Base-by-base conservation (phyloP, 768 basidiomycete genomes). In the Rhizopogon vulgaris region DNA sequence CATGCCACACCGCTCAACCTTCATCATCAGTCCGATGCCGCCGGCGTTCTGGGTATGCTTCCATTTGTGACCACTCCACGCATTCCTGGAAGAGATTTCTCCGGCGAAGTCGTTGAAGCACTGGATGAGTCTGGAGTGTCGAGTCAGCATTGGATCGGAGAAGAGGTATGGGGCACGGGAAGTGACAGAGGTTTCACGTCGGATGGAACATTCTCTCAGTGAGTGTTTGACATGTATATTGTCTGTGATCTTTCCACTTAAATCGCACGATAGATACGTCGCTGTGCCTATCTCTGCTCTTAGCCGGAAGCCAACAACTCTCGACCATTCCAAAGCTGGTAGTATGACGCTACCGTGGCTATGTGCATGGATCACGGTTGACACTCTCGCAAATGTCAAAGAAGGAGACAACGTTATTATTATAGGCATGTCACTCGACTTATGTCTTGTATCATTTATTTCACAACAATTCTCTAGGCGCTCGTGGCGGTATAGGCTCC, bases 281-380 rank as follows among this genome's bases (percentile, higher is more conserved):
- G 58, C 62, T 27, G 62, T 69, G 7, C 69, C 69, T 0, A 15
- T 69, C 30, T 42, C 49, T 5, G 65, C 52, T 6, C 53, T 69
- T 14, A 69, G 67, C 48, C 67, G 60, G 45, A 69, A 70, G 41
- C 67, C 69, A 6, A 25, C 56, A 48, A 55, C 49, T 1, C 37
- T 69, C 28, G 58, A 51, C 27, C 69, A 69, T 18, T 9, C 11
- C 27, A 45, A 59, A 36, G 69, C 67, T 5, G 67, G 60, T 12
- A 71, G 67, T 40, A 67, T 69, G 60, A 65, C 67, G 0, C 68
- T 69, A 6, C 60, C 60, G 0, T 70, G 69, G 67, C 58, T 69
- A 24, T 69, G 67, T 48, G 69, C 69, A 6, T 69, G 69, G 69
- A 71, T 70, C 57, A 68, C 67, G 1, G 66, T 69, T 11, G 55